Base-by-base conservation (phyloP, 2,329 filamentous ascomycete species). In the Penicillium freii region DNA sequence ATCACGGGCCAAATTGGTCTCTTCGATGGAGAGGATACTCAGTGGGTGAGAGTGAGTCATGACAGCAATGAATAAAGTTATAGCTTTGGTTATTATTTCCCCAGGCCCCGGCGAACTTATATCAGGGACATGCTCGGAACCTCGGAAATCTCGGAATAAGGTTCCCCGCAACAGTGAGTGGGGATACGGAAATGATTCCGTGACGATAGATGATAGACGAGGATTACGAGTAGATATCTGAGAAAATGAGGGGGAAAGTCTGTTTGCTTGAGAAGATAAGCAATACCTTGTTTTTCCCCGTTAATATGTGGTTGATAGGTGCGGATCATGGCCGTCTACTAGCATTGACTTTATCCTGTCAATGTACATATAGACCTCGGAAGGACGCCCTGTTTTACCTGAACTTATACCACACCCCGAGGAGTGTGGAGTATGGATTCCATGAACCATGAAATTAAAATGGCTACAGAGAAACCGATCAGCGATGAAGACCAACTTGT, bases 1-100 rank as follows among this genome's bases (percentile, higher is more conserved):
- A 49, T 73, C 70, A 42, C 72, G 71, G n/a, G 72, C 72, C 27
- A 67, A 39, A 48, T 72, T 72, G 38, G 67, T 73, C 59, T 75
- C 72, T 31, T 62, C 63, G 45, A 67, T 65, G 11, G 71, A 72
- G 61, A 75, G 71, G 44, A 70, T 71, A 27, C 69, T 61, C 10
- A 75, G 66, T 9, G 72, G 72, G 45, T 75, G 72, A 46, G 61
- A 39, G 42, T 75, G 72, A 45, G 61, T 40, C 66, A 73, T 71
- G 51, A 25, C 13, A 40, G 19, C n/a, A 40, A 25, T 25, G 21
- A 9, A 43, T 7, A 36, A n/a, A 25, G 40, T 25, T 25, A 25
- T 15, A 33, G 11, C 31, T 33, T 33, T 25, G 40, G 21, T 17
- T 25, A 8, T 9, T 17, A 33, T 25, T 43, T 8, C 9, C 11